A percentile compares a stretch with the other conserved stretches of the same genome.
Evolutionary conservation across 2,329 filamentous ascomycete species (phyloP).

Genomic region (Pestalotiopsis sp.): DNA sequence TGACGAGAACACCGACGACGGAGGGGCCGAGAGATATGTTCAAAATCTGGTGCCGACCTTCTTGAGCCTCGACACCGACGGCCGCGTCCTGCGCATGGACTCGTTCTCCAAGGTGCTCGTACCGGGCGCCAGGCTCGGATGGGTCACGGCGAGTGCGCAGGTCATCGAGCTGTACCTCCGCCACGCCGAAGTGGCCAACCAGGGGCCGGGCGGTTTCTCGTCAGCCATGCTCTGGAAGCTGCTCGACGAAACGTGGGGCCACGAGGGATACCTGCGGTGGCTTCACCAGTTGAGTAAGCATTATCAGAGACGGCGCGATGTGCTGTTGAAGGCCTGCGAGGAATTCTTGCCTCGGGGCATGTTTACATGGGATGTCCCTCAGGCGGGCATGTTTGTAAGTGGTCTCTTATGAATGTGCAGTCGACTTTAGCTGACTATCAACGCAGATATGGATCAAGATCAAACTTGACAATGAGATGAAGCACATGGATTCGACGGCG

Average conservation of each 20-base stretch:
- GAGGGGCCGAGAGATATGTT: slow-evolving; percentile 73
- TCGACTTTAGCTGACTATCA: too few relatives aligned
- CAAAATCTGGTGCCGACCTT: slow-evolving; percentile 72
- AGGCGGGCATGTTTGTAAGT: slow-evolving; percentile 93
- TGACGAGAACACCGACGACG: slow-evolving; percentile 57
- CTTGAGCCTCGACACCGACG: slow-evolving; percentile 81
- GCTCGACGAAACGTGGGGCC: slow-evolving; percentile 92
- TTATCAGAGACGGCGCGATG: slow-evolving; percentile 80
- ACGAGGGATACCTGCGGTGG: slow-evolving; percentile 88
- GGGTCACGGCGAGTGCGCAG: slow-evolving; percentile 87
- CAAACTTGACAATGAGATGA: slow-evolving; percentile 69
- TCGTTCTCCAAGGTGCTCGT: slow-evolving; percentile 92
- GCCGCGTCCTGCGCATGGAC: slow-evolving; percentile 86
- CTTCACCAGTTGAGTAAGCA: slow-evolving; percentile 78
- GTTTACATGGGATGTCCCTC: slow-evolving; percentile 78
- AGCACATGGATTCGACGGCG: slow-evolving; percentile 53
- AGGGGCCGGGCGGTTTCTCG: slow-evolving; percentile 85
- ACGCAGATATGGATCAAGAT: slow-evolving; percentile 72
- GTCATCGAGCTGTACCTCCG: slow-evolving; percentile 81
- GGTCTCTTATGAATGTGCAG: not conserved
- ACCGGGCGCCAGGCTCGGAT: slow-evolving; percentile 80
- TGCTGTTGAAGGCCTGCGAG: slow-evolving; percentile 79
- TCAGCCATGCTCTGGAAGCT: slow-evolving; percentile 87
- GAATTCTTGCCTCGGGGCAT: slow-evolving; percentile 73
- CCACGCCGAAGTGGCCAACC: slow-evolving; percentile 81